phyloP scores from a whole-genome alignment of 768 basidiomycete species.

The Termitomyces heimii region DNA sequence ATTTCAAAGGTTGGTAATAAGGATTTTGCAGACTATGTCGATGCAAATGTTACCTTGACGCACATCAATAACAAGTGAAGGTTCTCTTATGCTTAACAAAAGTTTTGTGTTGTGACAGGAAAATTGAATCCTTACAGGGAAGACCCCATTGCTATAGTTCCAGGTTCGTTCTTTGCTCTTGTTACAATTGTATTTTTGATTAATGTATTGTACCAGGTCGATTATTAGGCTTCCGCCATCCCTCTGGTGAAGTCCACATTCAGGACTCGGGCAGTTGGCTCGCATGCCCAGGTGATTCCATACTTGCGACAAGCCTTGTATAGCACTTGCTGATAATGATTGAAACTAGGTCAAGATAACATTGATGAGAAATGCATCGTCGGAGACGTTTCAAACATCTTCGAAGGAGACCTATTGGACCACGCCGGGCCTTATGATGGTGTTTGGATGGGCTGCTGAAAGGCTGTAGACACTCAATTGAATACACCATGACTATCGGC shows the following conservation, averaged over 20 bases:
- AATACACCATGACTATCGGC: constrained; percentile 33
- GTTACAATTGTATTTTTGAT: neutral
- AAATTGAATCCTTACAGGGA: constrained; percentile 18
- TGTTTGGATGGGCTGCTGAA: constrained; percentile 21
- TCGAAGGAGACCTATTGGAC: constrained; percentile 33
- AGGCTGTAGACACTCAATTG: neutral
- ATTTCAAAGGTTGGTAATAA: constrained; percentile 45
- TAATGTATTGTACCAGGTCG: constrained; percentile 12
- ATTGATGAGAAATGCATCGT: constrained; percentile 39
- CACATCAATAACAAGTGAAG: constrained; percentile 56
- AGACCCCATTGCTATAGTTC: constrained; percentile 35
- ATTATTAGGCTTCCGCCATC: constrained; percentile 29
- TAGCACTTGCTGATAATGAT: neutral
- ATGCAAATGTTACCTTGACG: constrained; percentile 39
- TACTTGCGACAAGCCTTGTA: neutral
- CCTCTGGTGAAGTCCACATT: constrained; percentile 47
- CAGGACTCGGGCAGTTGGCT: constrained; percentile 44
- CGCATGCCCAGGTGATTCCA: constrained; percentile 42
- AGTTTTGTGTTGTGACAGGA: neutral
- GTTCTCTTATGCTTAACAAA: neutral
- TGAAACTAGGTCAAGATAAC: constrained; percentile 50
- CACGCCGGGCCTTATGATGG: constrained; percentile 42
- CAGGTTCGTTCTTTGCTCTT: constrained; percentile 20
- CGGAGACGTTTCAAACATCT: constrained; percentile 48
- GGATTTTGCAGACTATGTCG: constrained; percentile 57